Percentiles rank a stretch among this genome's conserved stretches.
These are phyloP conservation scores for Saccharomycopsis vini DNA, from an alignment of 805 yeast genomes.

Conservation along the genomic window DNA sequence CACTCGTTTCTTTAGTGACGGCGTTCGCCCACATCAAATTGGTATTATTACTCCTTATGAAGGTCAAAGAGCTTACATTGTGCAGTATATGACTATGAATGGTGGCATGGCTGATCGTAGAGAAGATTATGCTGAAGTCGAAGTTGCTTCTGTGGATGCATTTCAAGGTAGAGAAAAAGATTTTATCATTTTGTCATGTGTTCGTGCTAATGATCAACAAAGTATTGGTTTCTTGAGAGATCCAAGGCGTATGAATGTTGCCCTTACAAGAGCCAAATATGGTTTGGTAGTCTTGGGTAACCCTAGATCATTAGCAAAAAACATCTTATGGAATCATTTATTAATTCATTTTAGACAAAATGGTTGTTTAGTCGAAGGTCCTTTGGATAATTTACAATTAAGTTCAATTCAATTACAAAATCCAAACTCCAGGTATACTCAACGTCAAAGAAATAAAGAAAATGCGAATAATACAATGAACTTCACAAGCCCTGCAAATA, in stretches of 20 bases:
- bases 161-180: constrained; percentile 74
- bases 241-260: constrained; percentile 81
- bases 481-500: neutral
- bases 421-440: neutral
- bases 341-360: constrained; percentile 70
- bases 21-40: constrained; percentile 70
- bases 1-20: constrained; percentile 64
- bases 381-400: constrained; percentile 67
- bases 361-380: constrained; percentile 87
- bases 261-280: constrained; percentile 77
- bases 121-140: constrained; percentile 60
- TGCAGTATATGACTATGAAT: constrained; percentile 67
- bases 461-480: neutral
- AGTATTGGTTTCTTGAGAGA: constrained; percentile 78
- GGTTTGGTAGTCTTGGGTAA: constrained; percentile 79
- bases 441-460: neutral
- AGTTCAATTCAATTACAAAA: constrained; percentile 8
- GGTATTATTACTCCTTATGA: constrained; percentile 94
- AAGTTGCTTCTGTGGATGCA: constrained; percentile 81
- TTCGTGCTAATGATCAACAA: constrained; percentile 62
- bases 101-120: constrained; percentile 48
- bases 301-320: constrained; percentile 64
- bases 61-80: constrained; percentile 80
- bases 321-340: constrained; percentile 70
- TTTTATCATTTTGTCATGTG: constrained; percentile 56